Evolutionary conservation across 495 filamentous ascomycete species (phyloP), one percentile per base, ranked within the genome.

Genomic region (Penicillium lividum): DNA sequence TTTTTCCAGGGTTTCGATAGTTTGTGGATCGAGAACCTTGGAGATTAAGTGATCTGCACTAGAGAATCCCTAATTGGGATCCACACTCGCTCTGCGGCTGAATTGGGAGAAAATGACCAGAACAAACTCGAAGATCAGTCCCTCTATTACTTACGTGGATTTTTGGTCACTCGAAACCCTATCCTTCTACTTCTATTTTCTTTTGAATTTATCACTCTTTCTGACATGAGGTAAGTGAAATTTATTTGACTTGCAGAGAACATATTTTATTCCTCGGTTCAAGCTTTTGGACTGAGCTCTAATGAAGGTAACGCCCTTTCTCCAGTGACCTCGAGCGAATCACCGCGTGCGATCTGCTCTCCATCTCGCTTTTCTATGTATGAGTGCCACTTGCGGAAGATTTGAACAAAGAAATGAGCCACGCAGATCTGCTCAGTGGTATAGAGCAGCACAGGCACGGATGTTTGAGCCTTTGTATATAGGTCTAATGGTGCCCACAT

Each of bases 351-450:
- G 22, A 30, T 11, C 7, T 58, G 49, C 42, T 65, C 61, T 25
- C 44, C 15, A 51, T 69, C 58, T 34, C 66, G 53, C 31, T 68
- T 67, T 60, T 75, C 75, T 2, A 71, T 44, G 34, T 72, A 61
- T 38, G 70, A 57, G 47, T 77, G 63, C 77, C 80, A 83, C 65
- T 75, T 71, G 51, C 69, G 70, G 53, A 83, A 80, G 45, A 80
- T 66, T 65, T 80, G 77, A 33, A 82, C 80, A 51, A 83, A 77
- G 54, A 82, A 74, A 63, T 83, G 79, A 16, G 80, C 82, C 48
- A 84, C 69, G 44, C 78, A 82, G 5, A 83, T 76, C 62, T 83
- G 80, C 68, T 84, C 80, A 15, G 82, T 80, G 43, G 82, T 83
- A 56, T 83, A 84, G 40, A 84, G 65, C 48, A 83, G 56, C 7